Evolutionary conservation across 129 eudicot genomes (phyloP), one percentile per base, ranked within the genome.

Genomic region (Pittosporum tobira): DNA sequence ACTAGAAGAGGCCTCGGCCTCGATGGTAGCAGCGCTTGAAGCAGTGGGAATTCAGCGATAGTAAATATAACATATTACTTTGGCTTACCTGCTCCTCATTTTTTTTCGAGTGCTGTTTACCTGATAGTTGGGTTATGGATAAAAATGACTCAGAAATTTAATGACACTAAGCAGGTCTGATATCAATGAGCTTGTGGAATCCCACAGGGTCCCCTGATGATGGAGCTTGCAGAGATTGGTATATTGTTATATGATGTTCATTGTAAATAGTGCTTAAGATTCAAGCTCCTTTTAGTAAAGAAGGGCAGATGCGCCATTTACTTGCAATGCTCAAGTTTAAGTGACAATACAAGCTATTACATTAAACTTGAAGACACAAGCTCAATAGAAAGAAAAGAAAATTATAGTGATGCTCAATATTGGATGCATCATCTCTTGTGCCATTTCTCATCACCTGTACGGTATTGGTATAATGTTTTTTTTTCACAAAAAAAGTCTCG

Each of bases 1-100:
- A 18, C 94, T 91, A 1, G 99, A 91, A 62, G 99, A 91, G 73
- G 99, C 99, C 48, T 87, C 99, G 2, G 94, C 85, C 44, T 59
- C 89, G 3, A 79, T 91, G 82, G 51, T 89, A 64, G 96, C 91
- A 0, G 94, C 85, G 3, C 67, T 80, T 52, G 79, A 83, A 61
- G 77, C 71, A 68, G 88, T 71, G 42, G 82, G 89, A 44, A 72
- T 66, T 15, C 64, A 60, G 51, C 63, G 73, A 66, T 77, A 80
- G 47, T 51, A 48, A 64, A 46, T 26, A 51, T 22, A 63, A 59
- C 29, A 25, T 25, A 27, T 23, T 12, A 15, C 62, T 51, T n/a
- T 20, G 59, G 57, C 20, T 54, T 55, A 48, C 25, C 48, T 51
- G 56, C 46, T 61, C 49, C 57, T 60, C 54, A 30, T 14, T 57